Conservation (phyloP, 140 eudicot species). For the Senecio squalidus region DNA sequence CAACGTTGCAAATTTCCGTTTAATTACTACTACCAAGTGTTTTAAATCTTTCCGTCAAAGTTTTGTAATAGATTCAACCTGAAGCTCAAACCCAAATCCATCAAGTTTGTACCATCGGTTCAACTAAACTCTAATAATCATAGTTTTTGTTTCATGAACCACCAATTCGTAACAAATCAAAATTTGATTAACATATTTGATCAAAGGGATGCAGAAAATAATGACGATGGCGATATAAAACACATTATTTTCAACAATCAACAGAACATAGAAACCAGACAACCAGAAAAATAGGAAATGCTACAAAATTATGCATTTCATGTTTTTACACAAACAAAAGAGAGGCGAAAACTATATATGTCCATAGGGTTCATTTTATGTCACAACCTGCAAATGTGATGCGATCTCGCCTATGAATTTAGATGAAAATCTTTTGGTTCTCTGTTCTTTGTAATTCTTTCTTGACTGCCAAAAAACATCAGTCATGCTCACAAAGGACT, state of each 20-base stretch:
- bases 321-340: neutral
- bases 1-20: no score
- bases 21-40: no score
- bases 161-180: no score
- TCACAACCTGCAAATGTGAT: slow-evolving; percentile 6
- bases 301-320: neutral
- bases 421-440: slow-evolving; percentile 1
- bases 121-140: no score
- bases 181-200: no score
- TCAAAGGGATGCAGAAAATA: no score
- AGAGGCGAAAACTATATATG: neutral
- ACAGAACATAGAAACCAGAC: neutral
- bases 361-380: slow-evolving; percentile 4
- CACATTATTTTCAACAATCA: neutral
- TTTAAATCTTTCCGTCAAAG: no score
- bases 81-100: no score
- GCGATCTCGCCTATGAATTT: neutral
- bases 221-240: no score
- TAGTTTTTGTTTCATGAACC: no score
- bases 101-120: no score
- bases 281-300: neutral
- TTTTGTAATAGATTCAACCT: no score
- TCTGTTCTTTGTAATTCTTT: neutral
- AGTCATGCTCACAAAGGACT: neutral
- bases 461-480: slow-evolving; percentile 8